Conservation (phyloP, 1,139 yeast genomes). For the Geotrichum bryndzae region DNA sequence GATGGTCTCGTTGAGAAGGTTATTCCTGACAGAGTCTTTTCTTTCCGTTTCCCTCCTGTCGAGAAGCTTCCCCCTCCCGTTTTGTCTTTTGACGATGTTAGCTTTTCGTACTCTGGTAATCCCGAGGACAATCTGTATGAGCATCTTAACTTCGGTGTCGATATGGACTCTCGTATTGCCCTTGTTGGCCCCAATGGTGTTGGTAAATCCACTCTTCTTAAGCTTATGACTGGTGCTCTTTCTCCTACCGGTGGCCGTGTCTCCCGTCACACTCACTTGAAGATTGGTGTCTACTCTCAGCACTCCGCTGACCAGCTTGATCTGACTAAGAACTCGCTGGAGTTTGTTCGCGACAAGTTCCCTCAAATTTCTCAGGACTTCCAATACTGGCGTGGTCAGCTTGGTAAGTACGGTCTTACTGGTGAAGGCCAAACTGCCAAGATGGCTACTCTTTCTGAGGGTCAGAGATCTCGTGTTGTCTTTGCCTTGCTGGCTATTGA, state of each 20-base stretch:
- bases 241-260: slow-evolving; percentile 90
- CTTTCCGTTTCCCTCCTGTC: slow-evolving; percentile 90
- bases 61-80: slow-evolving; percentile 99
- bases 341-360: slow-evolving; percentile 93
- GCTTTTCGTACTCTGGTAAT: slow-evolving; percentile 86
- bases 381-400: slow-evolving; percentile 98
- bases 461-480: slow-evolving; percentile 98
- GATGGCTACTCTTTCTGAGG: slow-evolving; percentile 98
- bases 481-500: slow-evolving; percentile 94
- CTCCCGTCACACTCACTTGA: slow-evolving; percentile 93
- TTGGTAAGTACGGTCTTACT: slow-evolving; percentile 96
- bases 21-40: slow-evolving; percentile 84
- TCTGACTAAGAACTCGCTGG: slow-evolving; percentile 88
- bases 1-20: slow-evolving; percentile 96
- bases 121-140: slow-evolving; percentile 85
- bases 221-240: slow-evolving; percentile 92
- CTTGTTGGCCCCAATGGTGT: slow-evolving; percentile 99
- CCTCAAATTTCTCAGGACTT: slow-evolving; percentile 87
- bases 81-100: slow-evolving; percentile 89
- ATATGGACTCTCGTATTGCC: slow-evolving; percentile 98
- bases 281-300: slow-evolving; percentile 97
- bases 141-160: slow-evolving; percentile 92
- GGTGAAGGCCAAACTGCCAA: slow-evolving; percentile 98
- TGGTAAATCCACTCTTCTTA: slow-evolving; percentile 93
- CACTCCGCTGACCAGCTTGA: slow-evolving; percentile 98